These are phyloP conservation scores for Aegle marmelos DNA, from an alignment of 345 rosid species.

Conservation along the genomic window DNA sequence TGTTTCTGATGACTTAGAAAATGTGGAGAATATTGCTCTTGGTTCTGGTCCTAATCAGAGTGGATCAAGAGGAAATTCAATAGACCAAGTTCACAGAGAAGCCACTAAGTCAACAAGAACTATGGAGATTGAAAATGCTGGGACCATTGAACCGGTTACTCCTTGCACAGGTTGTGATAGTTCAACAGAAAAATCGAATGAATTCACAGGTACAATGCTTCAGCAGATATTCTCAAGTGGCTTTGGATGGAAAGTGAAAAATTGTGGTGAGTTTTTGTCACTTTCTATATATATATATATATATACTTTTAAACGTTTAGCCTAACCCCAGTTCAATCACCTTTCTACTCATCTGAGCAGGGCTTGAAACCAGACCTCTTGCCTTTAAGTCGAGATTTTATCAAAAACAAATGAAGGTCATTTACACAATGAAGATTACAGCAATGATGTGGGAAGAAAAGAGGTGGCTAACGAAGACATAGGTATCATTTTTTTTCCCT, in stretches of 20 bases:
- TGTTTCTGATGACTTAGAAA: background rate
- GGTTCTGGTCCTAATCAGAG: background rate
- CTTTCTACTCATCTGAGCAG: no score
- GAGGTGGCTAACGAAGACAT: constrained; percentile 1
- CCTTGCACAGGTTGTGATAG: background rate
- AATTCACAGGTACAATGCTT: background rate
- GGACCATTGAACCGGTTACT: background rate
- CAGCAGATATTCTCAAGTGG: constrained; percentile 5
- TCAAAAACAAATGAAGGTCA: background rate
- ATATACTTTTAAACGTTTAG: no score
- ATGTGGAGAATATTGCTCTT: background rate
- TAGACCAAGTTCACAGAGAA: background rate
- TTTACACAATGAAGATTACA: constrained; percentile 5
- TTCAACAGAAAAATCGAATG: background rate
- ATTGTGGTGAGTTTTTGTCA: background rate
- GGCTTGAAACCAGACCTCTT: no score
- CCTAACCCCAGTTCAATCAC: no score
- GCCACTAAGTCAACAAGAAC: background rate
- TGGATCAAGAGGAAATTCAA: background rate
- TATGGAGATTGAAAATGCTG: background rate
- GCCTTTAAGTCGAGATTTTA: no score
- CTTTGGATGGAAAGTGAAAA: constrained; percentile 7
- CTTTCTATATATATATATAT: no score
- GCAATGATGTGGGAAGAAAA: background rate
- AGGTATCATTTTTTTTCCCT: constrained; percentile 12